phyloP scores from a whole-genome alignment of 345 rosid species.

The Moringa oleifera region DNA sequence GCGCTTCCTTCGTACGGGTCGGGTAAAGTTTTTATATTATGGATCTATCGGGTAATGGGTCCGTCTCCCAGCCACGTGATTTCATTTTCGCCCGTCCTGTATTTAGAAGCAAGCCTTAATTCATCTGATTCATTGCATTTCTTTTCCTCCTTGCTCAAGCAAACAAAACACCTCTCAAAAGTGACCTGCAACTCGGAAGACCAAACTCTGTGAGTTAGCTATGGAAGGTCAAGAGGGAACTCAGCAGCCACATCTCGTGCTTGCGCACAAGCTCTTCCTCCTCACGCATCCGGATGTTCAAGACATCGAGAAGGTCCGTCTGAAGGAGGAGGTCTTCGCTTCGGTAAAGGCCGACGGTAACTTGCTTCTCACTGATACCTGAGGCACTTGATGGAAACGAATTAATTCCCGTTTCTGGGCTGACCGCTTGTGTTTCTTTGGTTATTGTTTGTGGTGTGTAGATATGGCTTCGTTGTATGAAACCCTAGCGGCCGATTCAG shows the following conservation, averaged over 20 bases:
- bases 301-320: slow-evolving; percentile 91
- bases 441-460: slow-evolving; percentile 16
- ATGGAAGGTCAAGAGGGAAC: slow-evolving; percentile 85
- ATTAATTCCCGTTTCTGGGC: background rate
- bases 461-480: slow-evolving; percentile 89
- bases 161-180: slow-evolving; percentile 7
- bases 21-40: no score
- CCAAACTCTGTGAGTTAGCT: slow-evolving; percentile 14
- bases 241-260: slow-evolving; percentile 82
- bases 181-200: slow-evolving; percentile 21
- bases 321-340: slow-evolving; percentile 75
- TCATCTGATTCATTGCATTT: background rate
- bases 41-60: no score
- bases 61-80: background rate
- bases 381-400: background rate
- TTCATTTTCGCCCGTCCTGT: no score
- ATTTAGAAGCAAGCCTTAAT: no score
- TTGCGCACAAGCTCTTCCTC: slow-evolving; percentile 78
- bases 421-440: slow-evolving; percentile 8
- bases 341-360: slow-evolving; percentile 68
- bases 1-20: no score
- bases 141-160: slow-evolving; percentile 39
- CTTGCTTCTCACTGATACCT: slow-evolving; percentile 6
- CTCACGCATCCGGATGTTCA: slow-evolving; percentile 68
- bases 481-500: slow-evolving; percentile 61